These are phyloP conservation scores for Pseudozyma thailandica DNA, from an alignment of 1,284 basidiomycete genomes.

Conservation along the genomic window DNA sequence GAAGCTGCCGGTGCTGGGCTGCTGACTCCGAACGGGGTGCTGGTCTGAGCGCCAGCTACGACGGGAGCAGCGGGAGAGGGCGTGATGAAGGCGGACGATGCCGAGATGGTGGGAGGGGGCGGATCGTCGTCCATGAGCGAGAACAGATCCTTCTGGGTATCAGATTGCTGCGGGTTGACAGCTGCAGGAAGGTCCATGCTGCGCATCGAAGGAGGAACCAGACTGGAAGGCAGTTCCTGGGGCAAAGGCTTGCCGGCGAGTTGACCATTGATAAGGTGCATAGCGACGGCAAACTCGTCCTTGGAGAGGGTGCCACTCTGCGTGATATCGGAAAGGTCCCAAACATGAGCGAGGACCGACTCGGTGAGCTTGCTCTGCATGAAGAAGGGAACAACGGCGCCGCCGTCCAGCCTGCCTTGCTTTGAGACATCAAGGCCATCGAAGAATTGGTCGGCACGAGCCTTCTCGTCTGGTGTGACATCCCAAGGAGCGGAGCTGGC, in stretches of 20 bases:
- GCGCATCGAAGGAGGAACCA: constrained; percentile 85
- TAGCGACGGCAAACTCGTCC: constrained; percentile 95
- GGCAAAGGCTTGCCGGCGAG: constrained; percentile 84
- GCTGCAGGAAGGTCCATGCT: constrained; percentile 55
- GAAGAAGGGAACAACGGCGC: constrained; percentile 95
- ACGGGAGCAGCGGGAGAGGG: constrained; percentile 46
- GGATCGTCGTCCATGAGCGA: constrained; percentile 76
- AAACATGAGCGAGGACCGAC: constrained; percentile 85
- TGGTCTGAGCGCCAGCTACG: constrained; percentile 9
- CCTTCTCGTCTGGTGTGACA: constrained; percentile 83
- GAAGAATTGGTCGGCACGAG: constrained; percentile 83
- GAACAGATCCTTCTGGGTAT: constrained; percentile 69
- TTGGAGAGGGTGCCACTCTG: constrained; percentile 86
- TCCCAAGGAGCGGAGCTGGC: constrained; percentile 75
- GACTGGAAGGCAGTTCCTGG: constrained; percentile 75
- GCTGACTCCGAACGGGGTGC: constrained; percentile 26
- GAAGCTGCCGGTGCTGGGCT: constrained; percentile 67
- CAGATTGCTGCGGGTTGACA: constrained; percentile 59
- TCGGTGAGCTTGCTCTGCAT: constrained; percentile 88
- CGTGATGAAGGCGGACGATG: constrained; percentile 57
- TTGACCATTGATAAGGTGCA: constrained; percentile 91
- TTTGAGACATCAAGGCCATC: constrained; percentile 81
- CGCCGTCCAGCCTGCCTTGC: constrained; percentile 87
- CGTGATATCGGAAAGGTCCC: constrained; percentile 93
- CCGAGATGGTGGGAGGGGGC: constrained; percentile 51